Base-by-base conservation (phyloP, 1,284 basidiomycete species). In the Leucoagaricus sp. region DNA sequence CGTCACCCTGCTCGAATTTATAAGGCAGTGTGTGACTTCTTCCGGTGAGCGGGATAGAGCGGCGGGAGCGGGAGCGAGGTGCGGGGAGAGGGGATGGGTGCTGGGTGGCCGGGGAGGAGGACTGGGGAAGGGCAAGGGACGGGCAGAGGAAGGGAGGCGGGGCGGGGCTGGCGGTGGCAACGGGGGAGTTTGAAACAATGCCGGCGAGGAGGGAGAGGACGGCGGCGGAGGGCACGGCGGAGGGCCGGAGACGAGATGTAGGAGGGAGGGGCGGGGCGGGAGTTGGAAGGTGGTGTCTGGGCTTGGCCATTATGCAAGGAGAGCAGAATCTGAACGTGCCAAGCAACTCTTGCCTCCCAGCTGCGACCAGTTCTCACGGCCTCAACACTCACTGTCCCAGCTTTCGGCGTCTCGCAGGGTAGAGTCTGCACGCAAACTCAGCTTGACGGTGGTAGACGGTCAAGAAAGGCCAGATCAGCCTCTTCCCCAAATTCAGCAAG, bases 71-170 rank as follows among this genome's bases (percentile, higher is more conserved):
- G 40, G 48, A 23, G 54, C 34, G 17, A 2, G 60, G 34, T 26
- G 55, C n/a, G 10, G 50, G 46, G 45, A 49, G 34, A 6, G 49
- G 12, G 29, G 45, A 34, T 52, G 49, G 47, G 49, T 45, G 54
- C n/a, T 34, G 58, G 38, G 49, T 57, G 50, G 57, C 38, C 38
- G 44, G 56, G 10, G 40, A 19, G 23, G 45, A 57, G 52, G 29
- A 23, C 12, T 60, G 46, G 36, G 51, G 46, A 31, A 62, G 58
- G 38, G 66, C 67, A 58, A 84, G 68, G 26, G 74, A 76, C 0
- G 86, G 87, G 59, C 85, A 89, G 48, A 88, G 78, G 61, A 89
- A 88, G 46, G 76, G 63, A 15, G 80, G 84, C 7, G 86, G 82
- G 19, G 77, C 59, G 0, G 85, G 84, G 57, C 74, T 75, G 38